phyloP scores from a whole-genome alignment of 495 filamentous ascomycete genomes.

The Xylaria bambusicola region DNA sequence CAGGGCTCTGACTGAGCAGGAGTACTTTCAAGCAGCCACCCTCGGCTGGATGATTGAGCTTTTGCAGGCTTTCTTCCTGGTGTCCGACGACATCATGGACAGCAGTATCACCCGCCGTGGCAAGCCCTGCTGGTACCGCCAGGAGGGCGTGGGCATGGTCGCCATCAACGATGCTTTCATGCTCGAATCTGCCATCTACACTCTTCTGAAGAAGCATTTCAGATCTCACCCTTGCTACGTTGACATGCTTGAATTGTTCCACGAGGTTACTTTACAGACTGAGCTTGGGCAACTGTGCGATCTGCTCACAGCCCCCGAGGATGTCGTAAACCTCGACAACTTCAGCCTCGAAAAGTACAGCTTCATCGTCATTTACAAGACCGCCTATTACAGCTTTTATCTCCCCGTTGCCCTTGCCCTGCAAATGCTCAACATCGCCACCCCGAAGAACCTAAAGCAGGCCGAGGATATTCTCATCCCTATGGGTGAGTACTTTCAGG shows the following conservation, averaged over 20 bases:
- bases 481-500: conserved; percentile 98
- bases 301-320: conserved; percentile 93
- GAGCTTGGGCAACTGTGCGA: conserved; percentile 94
- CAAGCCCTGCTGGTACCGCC: conserved; percentile 91
- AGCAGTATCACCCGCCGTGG: conserved; percentile 87
- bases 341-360: conserved; percentile 94
- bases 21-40: conserved; percentile 80
- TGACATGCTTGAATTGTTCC: conserved; percentile 91
- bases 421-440: conserved; percentile 77
- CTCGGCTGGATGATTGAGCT: conserved; percentile 97
- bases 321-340: conserved; percentile 84
- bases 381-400: conserved; percentile 98
- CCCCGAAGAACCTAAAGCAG: conserved; percentile 78
- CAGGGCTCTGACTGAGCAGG: conserved; percentile 68
- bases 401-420: conserved; percentile 93
- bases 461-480: conserved; percentile 92
- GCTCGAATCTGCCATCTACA: conserved; percentile 88
- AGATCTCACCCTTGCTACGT: conserved; percentile 80
- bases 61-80: conserved; percentile 97
- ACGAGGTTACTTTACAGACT: conserved; percentile 89
- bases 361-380: conserved; percentile 99
- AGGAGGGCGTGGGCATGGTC: conserved; percentile 83
- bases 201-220: conserved; percentile 91
- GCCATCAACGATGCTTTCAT: conserved; percentile 99
- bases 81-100: conserved; percentile 99